Evolutionary conservation across 2,329 filamentous ascomycete species (phyloP).

Genomic region (Tetracladium maxilliforme): DNA sequence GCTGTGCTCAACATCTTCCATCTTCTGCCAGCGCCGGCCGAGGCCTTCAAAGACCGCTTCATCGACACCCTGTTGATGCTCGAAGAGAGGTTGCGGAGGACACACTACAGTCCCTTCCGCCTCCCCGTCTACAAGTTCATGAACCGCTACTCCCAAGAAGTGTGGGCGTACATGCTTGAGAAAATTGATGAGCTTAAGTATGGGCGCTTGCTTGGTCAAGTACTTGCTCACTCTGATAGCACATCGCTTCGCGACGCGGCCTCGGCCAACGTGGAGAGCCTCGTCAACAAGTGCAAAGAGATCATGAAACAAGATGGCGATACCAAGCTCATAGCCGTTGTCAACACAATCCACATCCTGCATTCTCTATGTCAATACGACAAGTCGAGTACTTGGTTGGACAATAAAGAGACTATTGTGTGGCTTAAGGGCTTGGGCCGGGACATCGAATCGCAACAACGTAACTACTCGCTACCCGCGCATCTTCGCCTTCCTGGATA

Average conservation of each 20-base stretch:
- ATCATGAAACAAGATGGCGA: conserved; percentile 51
- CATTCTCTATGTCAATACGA: conserved; percentile 60
- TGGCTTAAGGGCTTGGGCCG: conserved; percentile 57
- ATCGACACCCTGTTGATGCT: conserved; percentile 84
- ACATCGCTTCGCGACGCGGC: conserved; percentile 60
- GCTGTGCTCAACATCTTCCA: conserved; percentile 96
- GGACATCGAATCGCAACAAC: conserved; percentile 63
- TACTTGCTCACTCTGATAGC: conserved; percentile 64
- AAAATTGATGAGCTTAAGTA: conserved; percentile 76
- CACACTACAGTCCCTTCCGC: conserved; percentile 82
- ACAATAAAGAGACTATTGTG: conserved; percentile 42
- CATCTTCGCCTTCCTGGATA: conserved; percentile 71
- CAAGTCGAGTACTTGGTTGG: conserved; percentile 56
- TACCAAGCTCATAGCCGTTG: conserved; percentile 50
- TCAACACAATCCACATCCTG: conserved; percentile 80
- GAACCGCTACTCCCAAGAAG: conserved; percentile 81
- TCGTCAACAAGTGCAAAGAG: conserved; percentile 55
- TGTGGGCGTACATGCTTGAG: conserved; percentile 66
- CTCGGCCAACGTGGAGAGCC: conserved; percentile 54
- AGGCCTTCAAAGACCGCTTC: conserved; percentile 78
- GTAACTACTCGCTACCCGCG: conserved; percentile 52
- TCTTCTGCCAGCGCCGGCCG: conserved; percentile 78
- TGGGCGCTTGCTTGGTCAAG: conserved; percentile 81
- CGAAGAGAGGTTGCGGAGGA: conserved; percentile 72
- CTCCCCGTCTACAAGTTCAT: conserved; percentile 84